These are phyloP conservation scores for Aegilops umbellulata DNA, from an alignment of 176 grass and related monocot genomes.

Conservation along the genomic window DNA sequence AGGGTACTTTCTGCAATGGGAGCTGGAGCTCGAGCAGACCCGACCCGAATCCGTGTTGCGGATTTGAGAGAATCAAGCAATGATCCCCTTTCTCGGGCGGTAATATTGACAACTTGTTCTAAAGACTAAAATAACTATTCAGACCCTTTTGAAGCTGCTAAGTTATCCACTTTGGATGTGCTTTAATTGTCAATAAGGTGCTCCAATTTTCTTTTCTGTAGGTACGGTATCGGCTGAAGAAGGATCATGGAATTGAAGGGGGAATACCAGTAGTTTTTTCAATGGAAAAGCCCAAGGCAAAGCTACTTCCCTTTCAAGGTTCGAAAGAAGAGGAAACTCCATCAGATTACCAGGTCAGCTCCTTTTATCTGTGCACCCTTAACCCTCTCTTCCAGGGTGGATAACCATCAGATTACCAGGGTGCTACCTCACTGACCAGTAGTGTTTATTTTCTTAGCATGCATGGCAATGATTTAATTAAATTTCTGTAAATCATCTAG, in stretches of 20 bases:
- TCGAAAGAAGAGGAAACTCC: conserved; percentile 91
- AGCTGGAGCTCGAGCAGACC: conserved; percentile 89
- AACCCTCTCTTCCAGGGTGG: too few relatives aligned
- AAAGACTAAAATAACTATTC: neutral
- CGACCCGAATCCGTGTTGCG: conserved; percentile 91
- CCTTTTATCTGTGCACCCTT: conserved; percentile 8
- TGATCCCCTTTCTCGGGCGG: conserved; percentile 82
- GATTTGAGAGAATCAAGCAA: conserved; percentile 95
- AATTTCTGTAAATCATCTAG: conserved; percentile 2
- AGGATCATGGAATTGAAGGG: conserved; percentile 81
- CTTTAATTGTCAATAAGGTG: neutral
- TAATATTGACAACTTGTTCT: conserved; percentile 27
- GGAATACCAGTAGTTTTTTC: conserved; percentile 92
- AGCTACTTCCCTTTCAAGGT: conserved; percentile 94
- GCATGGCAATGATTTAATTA: neutral
- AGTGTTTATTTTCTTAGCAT: neutral
- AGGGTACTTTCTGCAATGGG: conserved; percentile 95
- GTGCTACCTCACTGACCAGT: neutral
- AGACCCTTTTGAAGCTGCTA: conserved; percentile 1
- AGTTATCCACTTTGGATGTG: neutral
- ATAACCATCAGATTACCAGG: too few relatives aligned
- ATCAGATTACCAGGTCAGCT: conserved; percentile 87
- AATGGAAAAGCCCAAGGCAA: conserved; percentile 88
- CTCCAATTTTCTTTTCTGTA: conserved; percentile 27
- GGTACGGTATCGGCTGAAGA: conserved; percentile 85